Conservation (phyloP, 345 rosid species). For the Balakata baccata region DNA sequence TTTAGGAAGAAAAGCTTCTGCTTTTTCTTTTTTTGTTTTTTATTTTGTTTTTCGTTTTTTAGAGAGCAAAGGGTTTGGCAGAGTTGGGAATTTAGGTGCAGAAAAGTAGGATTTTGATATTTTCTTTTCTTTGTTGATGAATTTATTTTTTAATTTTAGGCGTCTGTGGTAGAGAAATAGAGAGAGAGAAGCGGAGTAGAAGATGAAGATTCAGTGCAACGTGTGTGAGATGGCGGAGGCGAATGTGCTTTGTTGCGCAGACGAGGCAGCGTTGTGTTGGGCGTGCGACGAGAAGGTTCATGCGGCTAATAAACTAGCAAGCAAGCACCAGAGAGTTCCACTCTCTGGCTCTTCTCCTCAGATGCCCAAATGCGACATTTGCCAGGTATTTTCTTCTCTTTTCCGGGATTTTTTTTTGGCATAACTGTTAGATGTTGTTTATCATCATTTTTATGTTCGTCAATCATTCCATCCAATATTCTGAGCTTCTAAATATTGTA, state of each 20-base stretch:
- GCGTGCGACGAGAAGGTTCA: slow-evolving; percentile 84
- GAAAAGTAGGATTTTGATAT: not conserved
- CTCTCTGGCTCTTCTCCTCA: slow-evolving; percentile 64
- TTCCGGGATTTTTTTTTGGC: not conserved
- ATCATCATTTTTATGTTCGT: not conserved
- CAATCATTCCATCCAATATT: not conserved
- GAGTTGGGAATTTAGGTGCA: not conserved
- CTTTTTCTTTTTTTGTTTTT: too few species aligned
- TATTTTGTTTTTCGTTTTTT: too few species aligned
- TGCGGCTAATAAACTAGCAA: slow-evolving; percentile 94
- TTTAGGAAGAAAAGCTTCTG: not conserved
- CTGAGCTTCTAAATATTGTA: too few species aligned
- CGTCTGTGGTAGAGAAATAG: not conserved
- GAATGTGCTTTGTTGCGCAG: slow-evolving; percentile 92
- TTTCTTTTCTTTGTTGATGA: not conserved
- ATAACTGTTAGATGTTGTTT: not conserved
- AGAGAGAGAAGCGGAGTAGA: slow-evolving; percentile 2
- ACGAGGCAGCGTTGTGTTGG: slow-evolving; percentile 97
- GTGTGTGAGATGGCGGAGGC: slow-evolving; percentile 96
- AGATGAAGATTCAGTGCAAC: slow-evolving; percentile 97
- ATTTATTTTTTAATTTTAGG: not conserved
- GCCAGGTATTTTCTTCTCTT: slow-evolving; percentile 50
- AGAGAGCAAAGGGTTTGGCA: not conserved
- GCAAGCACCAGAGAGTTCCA: slow-evolving; percentile 91
- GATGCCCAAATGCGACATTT: slow-evolving; percentile 89